These are phyloP conservation scores for Henckelia pumila DNA, from an alignment of 257 asterid genomes.

Conservation along the genomic window DNA sequence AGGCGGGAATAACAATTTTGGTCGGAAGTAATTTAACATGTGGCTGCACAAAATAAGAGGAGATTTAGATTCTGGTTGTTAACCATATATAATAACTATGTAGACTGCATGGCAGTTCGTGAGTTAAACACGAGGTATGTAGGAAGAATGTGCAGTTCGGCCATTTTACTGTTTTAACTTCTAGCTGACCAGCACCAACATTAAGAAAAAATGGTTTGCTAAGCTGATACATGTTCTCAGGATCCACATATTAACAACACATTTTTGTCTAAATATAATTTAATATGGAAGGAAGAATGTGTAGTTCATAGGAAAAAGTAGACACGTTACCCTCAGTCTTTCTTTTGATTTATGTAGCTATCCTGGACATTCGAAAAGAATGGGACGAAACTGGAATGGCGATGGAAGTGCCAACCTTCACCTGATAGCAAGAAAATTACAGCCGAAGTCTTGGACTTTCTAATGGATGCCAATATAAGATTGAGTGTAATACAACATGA, in stretches of 20 bases:
- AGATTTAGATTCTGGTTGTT: neutral
- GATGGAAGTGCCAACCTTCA: constrained; percentile 88
- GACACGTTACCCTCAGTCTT: neutral
- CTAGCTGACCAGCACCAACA: neutral
- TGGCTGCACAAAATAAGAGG: neutral
- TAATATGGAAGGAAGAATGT: neutral
- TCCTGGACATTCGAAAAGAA: constrained; percentile 92
- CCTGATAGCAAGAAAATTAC: constrained; percentile 53
- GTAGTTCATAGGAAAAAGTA: neutral
- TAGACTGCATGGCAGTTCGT: neutral
- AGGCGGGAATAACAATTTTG: neutral
- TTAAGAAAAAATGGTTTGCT: neutral
- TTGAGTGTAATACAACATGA: constrained; percentile 60
- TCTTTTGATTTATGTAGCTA: constrained; percentile 44
- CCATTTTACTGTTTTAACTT: too few species aligned
- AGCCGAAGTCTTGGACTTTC: constrained; percentile 76
- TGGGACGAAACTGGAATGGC: constrained; percentile 93
- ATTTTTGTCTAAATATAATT: neutral
- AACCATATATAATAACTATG: neutral
- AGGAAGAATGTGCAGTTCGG: too few species aligned
- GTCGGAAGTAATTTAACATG: neutral
- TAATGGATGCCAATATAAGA: constrained; percentile 87
- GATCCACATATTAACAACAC: neutral
- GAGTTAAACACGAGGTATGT: neutral
- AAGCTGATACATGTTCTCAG: neutral